Percentiles rank a stretch among this genome's conserved stretches.
phyloP scores from a whole-genome alignment of 768 basidiomycete species.

The Russula virescens region DNA sequence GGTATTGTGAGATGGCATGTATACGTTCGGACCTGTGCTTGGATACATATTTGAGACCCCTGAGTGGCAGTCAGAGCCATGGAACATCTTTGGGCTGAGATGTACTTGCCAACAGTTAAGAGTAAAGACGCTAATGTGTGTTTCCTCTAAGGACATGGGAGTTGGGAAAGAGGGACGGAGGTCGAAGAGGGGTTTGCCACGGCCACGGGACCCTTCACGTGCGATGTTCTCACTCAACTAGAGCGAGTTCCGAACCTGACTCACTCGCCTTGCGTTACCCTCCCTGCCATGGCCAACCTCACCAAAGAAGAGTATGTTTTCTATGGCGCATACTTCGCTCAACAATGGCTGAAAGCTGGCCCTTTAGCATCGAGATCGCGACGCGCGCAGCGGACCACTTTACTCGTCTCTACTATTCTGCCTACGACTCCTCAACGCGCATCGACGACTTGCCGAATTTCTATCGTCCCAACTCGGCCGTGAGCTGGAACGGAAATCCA shows the following conservation, averaged over 20 bases:
- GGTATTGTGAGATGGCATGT: slow-evolving; percentile 61
- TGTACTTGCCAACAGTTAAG: slow-evolving; percentile 72
- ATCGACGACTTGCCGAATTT: slow-evolving; percentile 73
- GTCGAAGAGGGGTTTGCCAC: not conserved
- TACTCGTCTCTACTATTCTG: slow-evolving; percentile 72
- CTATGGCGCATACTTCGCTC: not conserved
- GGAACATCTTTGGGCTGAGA: not conserved
- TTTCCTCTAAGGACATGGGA: slow-evolving; percentile 31
- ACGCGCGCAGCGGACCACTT: slow-evolving; percentile 81
- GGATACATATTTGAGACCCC: slow-evolving; percentile 85
- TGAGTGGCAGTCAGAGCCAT: slow-evolving; percentile 29
- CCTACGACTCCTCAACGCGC: slow-evolving; percentile 77
- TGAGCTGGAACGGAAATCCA: slow-evolving; percentile 84
- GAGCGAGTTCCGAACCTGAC: no score
- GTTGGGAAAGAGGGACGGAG: no score
- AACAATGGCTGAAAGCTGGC: not conserved
- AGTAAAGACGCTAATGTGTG: slow-evolving; percentile 54
- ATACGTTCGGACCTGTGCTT: slow-evolving; percentile 70
- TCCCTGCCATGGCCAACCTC: slow-evolving; percentile 29
- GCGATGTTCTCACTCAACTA: not conserved
- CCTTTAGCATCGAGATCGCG: slow-evolving; percentile 73
- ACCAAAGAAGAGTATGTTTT: slow-evolving; percentile 34
- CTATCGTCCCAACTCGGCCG: slow-evolving; percentile 68
- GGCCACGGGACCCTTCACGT: slow-evolving; percentile 1
- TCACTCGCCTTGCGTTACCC: not conserved